Evolutionary conservation across 345 rosid species (phyloP), one percentile per base, ranked within the genome.

Genomic region (Acer saccharum): DNA sequence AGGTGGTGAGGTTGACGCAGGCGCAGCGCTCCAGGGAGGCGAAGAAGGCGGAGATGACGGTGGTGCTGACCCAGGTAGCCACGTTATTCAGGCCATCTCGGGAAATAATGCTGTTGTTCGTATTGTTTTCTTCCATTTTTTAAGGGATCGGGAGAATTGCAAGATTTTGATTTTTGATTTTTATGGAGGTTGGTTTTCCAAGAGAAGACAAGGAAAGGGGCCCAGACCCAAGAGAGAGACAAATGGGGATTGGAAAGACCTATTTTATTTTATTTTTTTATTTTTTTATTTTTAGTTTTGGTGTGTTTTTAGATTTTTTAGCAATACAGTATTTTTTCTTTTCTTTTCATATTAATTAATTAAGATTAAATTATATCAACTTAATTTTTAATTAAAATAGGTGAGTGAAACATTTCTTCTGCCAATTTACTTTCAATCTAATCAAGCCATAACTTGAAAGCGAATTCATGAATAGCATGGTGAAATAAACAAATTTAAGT

Each of bases 1-100:
- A 82, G 77, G 95, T 95, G 18, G 90, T 54, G 21, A 93, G 82
- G 50, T 93, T 93, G 78, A 95, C 98, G 84, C 98, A 93, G 58
- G 98, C 84, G 86, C 87, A 94, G 23, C 98, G 98, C 77, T 94
- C 98, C 3, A 93, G 90, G 32, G 98, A 95, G 1, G 93, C 88
- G 83, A 95, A 95, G 85, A 93, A 95, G 76, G 97, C 97, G 82
- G 95, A 86, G 72, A 84, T 83, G 0, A 95, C 95, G 77, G 91
- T 79, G 84, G 92, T 65, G 86, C 95, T 81, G 77, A 93, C 83
- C 98, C 97, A 90, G 83, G 69, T 81, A 20, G 97, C 94, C 69
- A 89, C 87, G 54, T 80, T 81, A 77, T 87, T 91, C 1, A 90
- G 79, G 71, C 85, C 88, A 65, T 85, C 89, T 10, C 84, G 65